Conservation (phyloP, 139 green algal species). For the Chlorella ohadii region DNA sequence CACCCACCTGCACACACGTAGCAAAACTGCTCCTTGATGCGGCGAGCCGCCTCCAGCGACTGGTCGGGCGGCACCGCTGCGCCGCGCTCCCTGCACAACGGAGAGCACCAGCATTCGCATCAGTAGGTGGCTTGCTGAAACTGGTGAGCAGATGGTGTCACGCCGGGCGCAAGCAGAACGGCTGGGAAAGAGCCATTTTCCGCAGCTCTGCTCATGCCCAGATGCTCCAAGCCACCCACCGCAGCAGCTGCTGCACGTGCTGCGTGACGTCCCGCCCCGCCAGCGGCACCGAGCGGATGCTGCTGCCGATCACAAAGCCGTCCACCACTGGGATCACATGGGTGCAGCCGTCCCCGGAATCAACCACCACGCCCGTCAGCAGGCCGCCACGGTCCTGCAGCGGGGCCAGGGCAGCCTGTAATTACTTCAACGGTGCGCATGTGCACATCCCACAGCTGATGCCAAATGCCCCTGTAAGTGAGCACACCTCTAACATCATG, state of each 20-base stretch:
- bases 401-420: background rate
- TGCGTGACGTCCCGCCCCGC: slow-evolving; percentile 69
- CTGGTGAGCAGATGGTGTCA: too few species aligned
- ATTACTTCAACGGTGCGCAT: too few species aligned
- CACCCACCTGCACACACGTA: slow-evolving; percentile 61
- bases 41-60: slow-evolving; percentile 65
- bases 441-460: too few species aligned
- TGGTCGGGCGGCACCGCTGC: slow-evolving; percentile 70
- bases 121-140: too few species aligned
- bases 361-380: slow-evolving; percentile 82
- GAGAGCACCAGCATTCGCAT: too few species aligned
- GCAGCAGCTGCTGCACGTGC: slow-evolving; percentile 64
- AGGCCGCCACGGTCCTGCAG: background rate
- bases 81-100: slow-evolving; percentile 51
- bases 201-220: too few species aligned
- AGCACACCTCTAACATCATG: too few species aligned
- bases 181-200: too few species aligned
- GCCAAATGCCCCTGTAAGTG: too few species aligned
- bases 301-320: slow-evolving; percentile 76
- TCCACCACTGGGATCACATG: slow-evolving; percentile 83
- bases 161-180: too few species aligned
- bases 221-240: slow-evolving; percentile 1
- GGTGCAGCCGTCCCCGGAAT: slow-evolving; percentile 81
- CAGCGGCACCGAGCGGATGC: slow-evolving; percentile 74
- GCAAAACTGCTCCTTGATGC: slow-evolving; percentile 78